Base-by-base conservation (phyloP, 2,329 filamentous ascomycete species). In the Talaromyces sp. region DNA sequence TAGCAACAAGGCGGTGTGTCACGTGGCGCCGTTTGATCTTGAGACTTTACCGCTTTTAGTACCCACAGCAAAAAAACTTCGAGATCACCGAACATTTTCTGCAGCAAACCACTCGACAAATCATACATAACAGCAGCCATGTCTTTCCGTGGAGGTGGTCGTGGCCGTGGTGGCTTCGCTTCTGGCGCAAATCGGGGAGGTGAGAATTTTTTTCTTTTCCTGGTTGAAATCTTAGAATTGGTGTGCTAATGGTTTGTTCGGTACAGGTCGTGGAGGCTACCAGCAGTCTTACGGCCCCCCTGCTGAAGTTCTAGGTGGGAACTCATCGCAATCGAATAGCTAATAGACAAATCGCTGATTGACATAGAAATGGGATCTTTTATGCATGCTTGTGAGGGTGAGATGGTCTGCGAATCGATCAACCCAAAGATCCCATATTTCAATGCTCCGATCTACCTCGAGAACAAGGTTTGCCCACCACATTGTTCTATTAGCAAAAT, bases 401-500 rank as follows among this genome's bases (percentile, higher is more conserved):
- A 99, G 81, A 95, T 99, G 86, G 90, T 99, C 72, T 97, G 94
- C 90, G 89, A 93, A 81, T 96, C 91, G 71, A 90, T 90, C 81
- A 98, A 97, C 84, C 84, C 90, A 73, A 98, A 98, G 83, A 90
- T 99, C 69, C 95, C 95, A 68, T 96, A 96, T 84, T 99, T 99
- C 89, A 98, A 97, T 84, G 95, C 95, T 67, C 93, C 93, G 71
- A 96, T 99, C 79, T 99, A 95, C 83, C 90, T 98, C 74, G 94
- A 98, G 86, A 99, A 98, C 85, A 99, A 98, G 86, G 90, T 90
- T 75, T 68, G 77, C 31, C 8, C 66, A 33, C n/a, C 45, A 35
- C 33, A 19, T 59, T 16, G 13, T n/a, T 35, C 13, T 43, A 48
- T 35, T 9, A 9, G 16, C 24, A 2, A 16, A 54, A 33, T 3